Conservation (phyloP, 768 basidiomycete species). For the Calocera viscosa region DNA sequence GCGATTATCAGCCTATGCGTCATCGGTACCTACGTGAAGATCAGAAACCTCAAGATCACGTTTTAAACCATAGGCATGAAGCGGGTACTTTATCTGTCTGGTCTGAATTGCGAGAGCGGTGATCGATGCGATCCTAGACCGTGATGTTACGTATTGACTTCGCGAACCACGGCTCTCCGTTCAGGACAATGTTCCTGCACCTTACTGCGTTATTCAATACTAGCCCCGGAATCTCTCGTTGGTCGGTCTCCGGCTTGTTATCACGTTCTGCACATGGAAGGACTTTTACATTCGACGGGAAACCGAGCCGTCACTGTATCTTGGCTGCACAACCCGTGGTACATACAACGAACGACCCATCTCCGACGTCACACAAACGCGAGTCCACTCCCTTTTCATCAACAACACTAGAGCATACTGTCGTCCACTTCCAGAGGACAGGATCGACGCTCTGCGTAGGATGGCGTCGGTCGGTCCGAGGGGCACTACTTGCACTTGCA, state of each 20-base stretch:
- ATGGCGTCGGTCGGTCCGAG: too few species aligned
- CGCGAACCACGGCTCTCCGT: not conserved
- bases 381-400: not conserved
- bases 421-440: not conserved
- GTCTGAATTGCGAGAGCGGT: not conserved
- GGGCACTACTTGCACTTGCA: not conserved
- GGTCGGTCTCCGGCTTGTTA: not conserved
- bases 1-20: constrained; percentile 44
- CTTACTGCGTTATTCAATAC: not conserved
- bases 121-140: not conserved
- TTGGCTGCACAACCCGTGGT: not conserved
- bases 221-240: not conserved
- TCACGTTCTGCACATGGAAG: not conserved
- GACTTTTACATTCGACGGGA: not conserved
- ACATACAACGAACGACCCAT: not conserved
- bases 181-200: not conserved
- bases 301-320: not conserved
- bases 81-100: not conserved
- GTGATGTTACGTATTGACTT: not conserved
- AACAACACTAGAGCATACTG: too few species aligned
- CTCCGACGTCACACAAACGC: not conserved
- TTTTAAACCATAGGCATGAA: not conserved
- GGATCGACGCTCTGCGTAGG: too few species aligned
- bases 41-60: constrained; percentile 13
- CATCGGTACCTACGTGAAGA: constrained; percentile 27